phyloP scores from a whole-genome alignment of 768 basidiomycete genomes.

The Boletus fagicola region DNA sequence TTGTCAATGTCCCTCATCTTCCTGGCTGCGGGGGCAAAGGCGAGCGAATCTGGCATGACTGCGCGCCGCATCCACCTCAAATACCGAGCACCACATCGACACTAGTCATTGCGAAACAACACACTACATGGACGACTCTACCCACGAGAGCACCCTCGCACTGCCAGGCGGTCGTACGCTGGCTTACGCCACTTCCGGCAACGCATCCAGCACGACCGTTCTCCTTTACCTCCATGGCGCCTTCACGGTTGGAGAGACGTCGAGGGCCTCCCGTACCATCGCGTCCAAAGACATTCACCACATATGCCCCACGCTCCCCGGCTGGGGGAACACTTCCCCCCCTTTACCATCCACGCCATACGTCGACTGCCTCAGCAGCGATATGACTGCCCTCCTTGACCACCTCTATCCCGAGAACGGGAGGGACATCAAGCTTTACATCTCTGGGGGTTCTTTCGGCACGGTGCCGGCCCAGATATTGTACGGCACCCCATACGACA shows the following conservation, averaged over 20 bases:
- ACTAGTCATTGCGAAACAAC: background rate
- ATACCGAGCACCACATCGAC: background rate
- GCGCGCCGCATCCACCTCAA: background rate
- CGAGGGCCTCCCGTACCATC: constrained; percentile 34
- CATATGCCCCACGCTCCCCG: constrained; percentile 54
- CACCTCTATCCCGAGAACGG: constrained; percentile 47
- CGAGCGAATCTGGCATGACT: background rate
- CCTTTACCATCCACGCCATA: constrained; percentile 36
- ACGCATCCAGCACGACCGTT: constrained; percentile 46
- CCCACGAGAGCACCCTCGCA: constrained; percentile 18
- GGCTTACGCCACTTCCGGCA: constrained; percentile 54
- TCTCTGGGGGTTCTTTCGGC: constrained; percentile 55
- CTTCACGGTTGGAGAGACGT: constrained; percentile 49
- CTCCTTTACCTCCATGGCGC: constrained; percentile 57
- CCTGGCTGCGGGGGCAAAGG: constrained; percentile 1
- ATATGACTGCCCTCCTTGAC: constrained; percentile 46
- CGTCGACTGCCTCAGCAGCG: constrained; percentile 40
- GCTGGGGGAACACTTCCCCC: constrained; percentile 56
- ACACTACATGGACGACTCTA: constrained; percentile 6
- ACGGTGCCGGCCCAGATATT: constrained; percentile 55
- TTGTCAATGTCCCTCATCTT: background rate
- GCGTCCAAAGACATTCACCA: constrained; percentile 42
- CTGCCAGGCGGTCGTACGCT: constrained; percentile 44
- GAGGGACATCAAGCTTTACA: constrained; percentile 43
- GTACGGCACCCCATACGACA: constrained; percentile 48